Evolutionary conservation across 352 stramenopile genomes (phyloP).

Genomic region (Globisporangium echinulatum): DNA sequence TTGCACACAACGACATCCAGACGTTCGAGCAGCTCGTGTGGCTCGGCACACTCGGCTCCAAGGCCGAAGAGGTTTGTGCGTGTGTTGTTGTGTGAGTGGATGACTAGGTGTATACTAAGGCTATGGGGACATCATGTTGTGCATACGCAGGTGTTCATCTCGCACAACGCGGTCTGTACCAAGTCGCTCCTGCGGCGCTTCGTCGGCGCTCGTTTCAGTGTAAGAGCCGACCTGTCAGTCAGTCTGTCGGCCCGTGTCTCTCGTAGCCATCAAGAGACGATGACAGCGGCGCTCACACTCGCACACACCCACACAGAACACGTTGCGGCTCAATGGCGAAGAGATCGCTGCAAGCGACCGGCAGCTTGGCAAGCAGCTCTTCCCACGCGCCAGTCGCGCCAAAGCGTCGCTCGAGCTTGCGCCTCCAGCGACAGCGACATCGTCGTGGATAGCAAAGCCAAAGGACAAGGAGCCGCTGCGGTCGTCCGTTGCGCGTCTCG

Average conservation of each 20-base stretch:
- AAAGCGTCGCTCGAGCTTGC: conserved; percentile 3
- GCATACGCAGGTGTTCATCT: conserved; percentile 48
- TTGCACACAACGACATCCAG: conserved; percentile 62
- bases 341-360: conserved; percentile 48
- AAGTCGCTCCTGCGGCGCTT: conserved; percentile 51
- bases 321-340: conserved; percentile 49
- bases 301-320: conserved; percentile 30
- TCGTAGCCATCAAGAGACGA: too few relatives aligned
- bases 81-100: not conserved
- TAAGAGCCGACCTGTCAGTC: conserved; percentile 8
- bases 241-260: too few relatives aligned
- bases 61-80: conserved; percentile 54
- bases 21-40: conserved; percentile 61
- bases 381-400: conserved; percentile 25
- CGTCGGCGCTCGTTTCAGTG: conserved; percentile 38
- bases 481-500: not conserved
- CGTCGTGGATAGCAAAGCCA: not conserved
- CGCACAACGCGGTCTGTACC: conserved; percentile 46
- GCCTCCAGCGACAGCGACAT: not conserved
- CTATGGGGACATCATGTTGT: not conserved
- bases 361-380: conserved; percentile 45
- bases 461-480: conserved; percentile 16
- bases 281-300: not conserved
- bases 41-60: conserved; percentile 38
- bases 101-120: not conserved